Base-by-base conservation (phyloP, 2,329 filamentous ascomycete genomes). In the Fusarium sp. region DNA sequence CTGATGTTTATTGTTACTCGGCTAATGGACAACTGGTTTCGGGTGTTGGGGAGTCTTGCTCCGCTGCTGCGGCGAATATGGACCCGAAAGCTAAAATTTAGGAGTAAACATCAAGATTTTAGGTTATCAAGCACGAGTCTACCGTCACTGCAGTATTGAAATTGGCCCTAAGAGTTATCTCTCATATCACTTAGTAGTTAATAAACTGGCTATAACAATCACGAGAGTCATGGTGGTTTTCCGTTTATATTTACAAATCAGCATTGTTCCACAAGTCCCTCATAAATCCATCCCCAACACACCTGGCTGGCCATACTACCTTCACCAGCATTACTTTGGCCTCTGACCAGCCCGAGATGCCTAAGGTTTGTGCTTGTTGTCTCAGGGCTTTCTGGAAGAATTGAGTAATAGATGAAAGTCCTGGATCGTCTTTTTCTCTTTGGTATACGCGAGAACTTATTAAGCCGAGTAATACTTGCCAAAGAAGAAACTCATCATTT, bases 1-100 rank as follows among this genome's bases (percentile, higher is more conserved):
- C 7, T 5, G 53, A 59, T 26, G 53, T 65, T 1, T 64, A 65
- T 17, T 65, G 62, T 21, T 65, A 65, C 19, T 52, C 47, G 1
- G 62, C 46, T 9, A 65, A 65, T 19, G 53, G 53, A 0, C 47
- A 65, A 9, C 2, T 49, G 4, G 62, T 65, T 6, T 65, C 62
- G 3, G 40, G 62, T 6, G 21, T 64, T 2, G 62, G 21, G 0
- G 52, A 65, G 10, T 28, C 59, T 7, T 65, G 59, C 9, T 6
- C 24, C 14, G 47, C 8, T 15, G 62, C 62, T 5, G 62, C 62
- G 17, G 31, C 47, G 1, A 64, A 53, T 2, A 58, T 65, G 47
- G 62, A 65, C 6, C 59, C 62, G 3, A 14, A 44, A 15, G 52
- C 62, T 1, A 65, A n/a, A 13, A 15, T 57, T 21, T 64, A 31